These are phyloP conservation scores for Pythium aristosporum DNA, from an alignment of 352 stramenopile species.

Conservation along the genomic window DNA sequence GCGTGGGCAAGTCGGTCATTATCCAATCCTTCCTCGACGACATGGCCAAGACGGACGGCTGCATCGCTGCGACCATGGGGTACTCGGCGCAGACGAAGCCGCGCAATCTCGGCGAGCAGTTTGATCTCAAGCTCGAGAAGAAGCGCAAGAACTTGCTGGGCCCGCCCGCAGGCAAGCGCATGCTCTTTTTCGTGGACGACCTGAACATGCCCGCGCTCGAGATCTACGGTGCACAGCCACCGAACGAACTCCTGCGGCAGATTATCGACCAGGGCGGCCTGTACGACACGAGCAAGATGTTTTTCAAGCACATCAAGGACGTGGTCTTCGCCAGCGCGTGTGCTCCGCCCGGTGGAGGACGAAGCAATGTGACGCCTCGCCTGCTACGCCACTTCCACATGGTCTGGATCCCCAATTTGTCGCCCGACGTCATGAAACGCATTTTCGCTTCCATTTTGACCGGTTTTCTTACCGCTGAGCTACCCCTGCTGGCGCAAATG, in stretches of 20 bases:
- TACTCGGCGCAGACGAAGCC: constrained; percentile 90
- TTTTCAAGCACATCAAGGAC: constrained; percentile 91
- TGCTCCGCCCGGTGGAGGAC: constrained; percentile 82
- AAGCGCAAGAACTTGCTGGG: constrained; percentile 95
- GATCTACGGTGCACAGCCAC: constrained; percentile 92
- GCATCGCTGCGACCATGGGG: constrained; percentile 84
- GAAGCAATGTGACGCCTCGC: constrained; percentile 84
- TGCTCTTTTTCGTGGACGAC: constrained; percentile 95
- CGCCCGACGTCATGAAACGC: constrained; percentile 72
- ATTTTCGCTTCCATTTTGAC: constrained; percentile 91
- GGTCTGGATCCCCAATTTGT: constrained; percentile 90
- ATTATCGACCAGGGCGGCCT: constrained; percentile 96
- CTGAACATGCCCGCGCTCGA: constrained; percentile 94
- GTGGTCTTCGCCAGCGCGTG: constrained; percentile 83
- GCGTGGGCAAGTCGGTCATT: constrained; percentile 93
- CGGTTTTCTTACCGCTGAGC: constrained; percentile 74
- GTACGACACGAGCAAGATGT: constrained; percentile 94
- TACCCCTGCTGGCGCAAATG: constrained; percentile 76
- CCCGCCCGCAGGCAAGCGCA: constrained; percentile 80
- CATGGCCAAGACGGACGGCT: constrained; percentile 81
- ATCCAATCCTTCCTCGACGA: constrained; percentile 90
- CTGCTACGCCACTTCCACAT: constrained; percentile 91
- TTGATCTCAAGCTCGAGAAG: constrained; percentile 94
- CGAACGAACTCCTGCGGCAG: constrained; percentile 93
- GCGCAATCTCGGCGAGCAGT: constrained; percentile 79